Evolutionary conservation across 2,329 filamentous ascomycete genomes (phyloP).

Genomic region (Pseudocercospora crystallina): DNA sequence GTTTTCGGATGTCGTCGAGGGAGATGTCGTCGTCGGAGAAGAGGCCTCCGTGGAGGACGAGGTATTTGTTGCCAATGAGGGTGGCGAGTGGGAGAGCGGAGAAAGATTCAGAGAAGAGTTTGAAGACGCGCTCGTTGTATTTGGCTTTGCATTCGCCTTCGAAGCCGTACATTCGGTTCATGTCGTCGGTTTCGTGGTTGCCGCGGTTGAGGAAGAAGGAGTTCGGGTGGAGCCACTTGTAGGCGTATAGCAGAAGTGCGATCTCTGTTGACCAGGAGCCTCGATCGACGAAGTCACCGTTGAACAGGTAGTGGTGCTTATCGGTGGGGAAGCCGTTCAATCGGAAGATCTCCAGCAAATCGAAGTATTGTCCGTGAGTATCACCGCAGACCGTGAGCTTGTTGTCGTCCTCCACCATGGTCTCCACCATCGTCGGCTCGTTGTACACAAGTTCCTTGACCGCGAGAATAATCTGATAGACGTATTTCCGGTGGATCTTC

Average conservation of each 20-base stretch:
- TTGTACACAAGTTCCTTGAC: conserved; percentile 87
- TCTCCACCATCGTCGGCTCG: conserved; percentile 95
- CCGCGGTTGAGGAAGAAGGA: conserved; percentile 94
- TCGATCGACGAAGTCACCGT: conserved; percentile 96
- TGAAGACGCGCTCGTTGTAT: conserved; percentile 95
- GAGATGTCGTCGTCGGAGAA: conserved; percentile 95
- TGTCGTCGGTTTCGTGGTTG: conserved; percentile 90
- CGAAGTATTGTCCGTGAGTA: conserved; percentile 97
- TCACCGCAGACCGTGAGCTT: conserved; percentile 94
- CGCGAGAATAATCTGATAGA: conserved; percentile 90
- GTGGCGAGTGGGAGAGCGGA: conserved; percentile 90
- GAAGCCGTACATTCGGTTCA: conserved; percentile 98
- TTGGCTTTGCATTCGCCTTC: conserved; percentile 98
- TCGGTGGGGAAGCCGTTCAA: conserved; percentile 82
- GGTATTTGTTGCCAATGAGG: conserved; percentile 83
- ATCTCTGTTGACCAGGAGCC: conserved; percentile 99
- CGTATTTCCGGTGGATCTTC: conserved; percentile 93
- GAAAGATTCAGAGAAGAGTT: conserved; percentile 97
- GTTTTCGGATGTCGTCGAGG: conserved; percentile 88
- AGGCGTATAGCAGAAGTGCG: conserved; percentile 86
- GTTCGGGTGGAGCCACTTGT: conserved; percentile 86
- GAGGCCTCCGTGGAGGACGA: conserved; percentile 89
- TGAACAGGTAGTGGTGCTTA: conserved; percentile 93
- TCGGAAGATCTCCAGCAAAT: conserved; percentile 93
- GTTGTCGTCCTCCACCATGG: conserved; percentile 73